Percentiles rank a stretch among this genome's conserved stretches.
These are phyloP conservation scores for Syzygium malaccense DNA, from an alignment of 441 rosid species.

Conservation along the genomic window DNA sequence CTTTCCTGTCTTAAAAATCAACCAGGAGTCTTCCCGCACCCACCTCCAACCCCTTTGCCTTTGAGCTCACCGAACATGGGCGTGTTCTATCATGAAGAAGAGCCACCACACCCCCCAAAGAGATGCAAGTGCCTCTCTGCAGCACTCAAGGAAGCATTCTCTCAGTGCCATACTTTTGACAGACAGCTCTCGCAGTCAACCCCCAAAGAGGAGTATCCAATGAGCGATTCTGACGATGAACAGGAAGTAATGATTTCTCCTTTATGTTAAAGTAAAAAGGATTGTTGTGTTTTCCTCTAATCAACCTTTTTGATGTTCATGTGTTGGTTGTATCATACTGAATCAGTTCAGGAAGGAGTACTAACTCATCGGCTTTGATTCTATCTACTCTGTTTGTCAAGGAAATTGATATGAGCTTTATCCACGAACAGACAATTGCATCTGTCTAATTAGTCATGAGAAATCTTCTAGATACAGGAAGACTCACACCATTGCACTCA, in stretches of 20 bases:
- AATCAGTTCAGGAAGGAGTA: not conserved
- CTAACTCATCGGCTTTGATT: not conserved
- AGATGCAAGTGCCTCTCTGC: slow-evolving; percentile 43
- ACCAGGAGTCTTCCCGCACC: not conserved
- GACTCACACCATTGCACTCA: not conserved
- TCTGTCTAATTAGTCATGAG: not conserved
- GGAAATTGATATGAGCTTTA: not conserved
- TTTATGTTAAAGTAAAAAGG: not conserved
- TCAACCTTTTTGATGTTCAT: not conserved
- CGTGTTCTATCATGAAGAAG: slow-evolving; percentile 50
- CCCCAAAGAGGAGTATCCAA: slow-evolving; percentile 27
- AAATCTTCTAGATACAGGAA: not conserved
- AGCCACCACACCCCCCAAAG: slow-evolving; percentile 31
- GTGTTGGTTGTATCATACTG: not conserved
- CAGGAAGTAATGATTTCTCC: slow-evolving; percentile 41
- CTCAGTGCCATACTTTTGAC: slow-evolving; percentile 41
- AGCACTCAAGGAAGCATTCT: slow-evolving; percentile 55
- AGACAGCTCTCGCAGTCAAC: slow-evolving; percentile 28
- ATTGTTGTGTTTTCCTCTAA: not conserved
- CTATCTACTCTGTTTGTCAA: not conserved
- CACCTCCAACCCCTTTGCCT: not conserved
- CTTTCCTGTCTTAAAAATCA: not conserved
- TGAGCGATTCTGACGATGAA: slow-evolving; percentile 37
- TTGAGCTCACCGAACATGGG: slow-evolving; percentile 27
- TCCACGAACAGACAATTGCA: not conserved